Evolutionary conservation across 1,139 yeast genomes (phyloP), one percentile per base, ranked within the genome.

Genomic region (Geotrichum candidum): DNA sequence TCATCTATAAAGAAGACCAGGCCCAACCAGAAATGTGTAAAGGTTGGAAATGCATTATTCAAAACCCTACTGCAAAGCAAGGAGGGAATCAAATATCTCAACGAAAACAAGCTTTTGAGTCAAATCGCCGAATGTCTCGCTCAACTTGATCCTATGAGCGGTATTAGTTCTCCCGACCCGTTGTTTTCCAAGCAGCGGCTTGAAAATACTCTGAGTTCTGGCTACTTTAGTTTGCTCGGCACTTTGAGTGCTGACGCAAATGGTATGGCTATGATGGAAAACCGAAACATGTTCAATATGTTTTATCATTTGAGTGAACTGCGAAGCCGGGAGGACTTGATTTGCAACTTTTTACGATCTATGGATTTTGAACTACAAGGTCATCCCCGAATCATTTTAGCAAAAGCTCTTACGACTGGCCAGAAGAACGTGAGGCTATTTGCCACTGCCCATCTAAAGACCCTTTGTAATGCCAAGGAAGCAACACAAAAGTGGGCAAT

Each of bases 51-150:
- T 67, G 87, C 84, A 56, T 78, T 94, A 51, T 77, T 94, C 65
- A 85, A 82, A 63, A 80, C 88, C 55, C 77, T 92, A n/a, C 74
- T 90, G 3, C 78, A 82, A 5, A 85, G 84, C 18, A 73, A 77
- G 0, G 88, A 82, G 63, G 98, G 98, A 1, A 78, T 84, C 50
- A 82, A 80, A 64, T 86, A 87, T 66, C 76, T 94, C 31, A 79
- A 84, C 38, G 87, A 84, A 59, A 89, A 88, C 70, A 92, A 92
- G 72, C 79, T 92, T 9, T 72, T 94, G 33, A 88, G 96, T 0
- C 98, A 91, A 70, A 78, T 94, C 61, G 90, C 96, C 0, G 97
- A 92, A 68, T 84, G 95, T 54, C 77, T 92, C 57, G 95, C 96
- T 0, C 96, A 91, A 73, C 80, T 90, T 27, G 96, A 89, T 68